These are phyloP conservation scores for Stephania yunnanensis DNA, from an alignment of 164 flowering plant species.

Conservation along the genomic window DNA sequence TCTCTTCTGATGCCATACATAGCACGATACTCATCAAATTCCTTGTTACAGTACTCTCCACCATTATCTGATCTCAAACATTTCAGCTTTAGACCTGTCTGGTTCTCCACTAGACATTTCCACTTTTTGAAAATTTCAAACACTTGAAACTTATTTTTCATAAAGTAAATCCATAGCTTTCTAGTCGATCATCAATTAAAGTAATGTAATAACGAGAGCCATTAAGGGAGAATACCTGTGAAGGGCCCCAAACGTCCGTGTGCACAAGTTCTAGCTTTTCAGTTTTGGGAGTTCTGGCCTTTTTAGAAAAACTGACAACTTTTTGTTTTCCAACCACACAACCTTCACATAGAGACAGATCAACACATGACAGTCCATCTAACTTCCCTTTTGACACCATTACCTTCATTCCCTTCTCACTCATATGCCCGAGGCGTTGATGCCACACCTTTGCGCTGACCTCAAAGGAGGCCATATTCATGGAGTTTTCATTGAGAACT, in stretches of 20 bases:
- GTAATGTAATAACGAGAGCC: neutral
- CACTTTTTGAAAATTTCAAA: neutral
- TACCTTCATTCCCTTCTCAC: neutral
- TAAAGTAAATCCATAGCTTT: neutral
- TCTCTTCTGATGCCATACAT: neutral
- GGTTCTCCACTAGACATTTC: neutral
- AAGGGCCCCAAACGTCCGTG: neutral
- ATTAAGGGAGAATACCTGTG: neutral
- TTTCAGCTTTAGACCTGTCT: neutral
- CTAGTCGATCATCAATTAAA: neutral
- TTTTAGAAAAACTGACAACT: neutral
- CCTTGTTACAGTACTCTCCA: neutral
- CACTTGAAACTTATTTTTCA: neutral
- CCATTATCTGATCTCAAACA: neutral
- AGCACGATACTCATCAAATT: neutral
- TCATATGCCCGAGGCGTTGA: neutral
- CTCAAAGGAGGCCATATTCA: neutral
- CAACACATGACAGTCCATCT: neutral
- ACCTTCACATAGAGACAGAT: neutral
- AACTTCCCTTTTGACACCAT: neutral
- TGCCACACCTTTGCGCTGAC: neutral
- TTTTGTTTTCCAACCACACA: neutral
- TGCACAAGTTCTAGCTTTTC: neutral
- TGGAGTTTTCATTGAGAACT: neutral
- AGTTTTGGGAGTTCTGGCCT: neutral